Percentiles rank a stretch among this genome's conserved stretches.
Evolutionary conservation across 2,329 filamentous ascomycete genomes (phyloP).

Genomic region (Cytospora mali): DNA sequence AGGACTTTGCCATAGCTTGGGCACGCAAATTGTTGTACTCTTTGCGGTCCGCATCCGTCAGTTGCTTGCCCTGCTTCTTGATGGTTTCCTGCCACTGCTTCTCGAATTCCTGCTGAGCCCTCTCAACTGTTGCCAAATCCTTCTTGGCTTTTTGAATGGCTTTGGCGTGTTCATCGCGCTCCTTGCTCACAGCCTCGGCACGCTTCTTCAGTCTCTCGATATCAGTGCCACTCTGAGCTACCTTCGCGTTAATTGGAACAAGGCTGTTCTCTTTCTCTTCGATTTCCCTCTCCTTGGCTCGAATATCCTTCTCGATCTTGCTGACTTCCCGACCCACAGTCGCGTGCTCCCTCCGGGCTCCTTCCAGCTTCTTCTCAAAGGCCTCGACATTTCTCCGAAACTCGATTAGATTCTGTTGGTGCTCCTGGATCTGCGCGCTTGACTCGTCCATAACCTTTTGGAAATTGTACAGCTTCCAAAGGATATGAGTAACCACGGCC

Average conservation of each 20-base stretch:
- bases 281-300: slow-evolving; percentile 81
- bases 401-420: slow-evolving; percentile 94
- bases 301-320: slow-evolving; percentile 84
- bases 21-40: slow-evolving; percentile 85
- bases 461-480: slow-evolving; percentile 97
- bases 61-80: slow-evolving; percentile 81
- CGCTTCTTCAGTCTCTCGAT: slow-evolving; percentile 68
- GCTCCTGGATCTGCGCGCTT: slow-evolving; percentile 84
- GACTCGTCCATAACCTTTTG: slow-evolving; percentile 93
- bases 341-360: slow-evolving; percentile 81
- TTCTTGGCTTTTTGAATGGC: slow-evolving; percentile 76
- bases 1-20: slow-evolving; percentile 81
- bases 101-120: slow-evolving; percentile 86
- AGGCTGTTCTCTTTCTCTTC: slow-evolving; percentile 84
- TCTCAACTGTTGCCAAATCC: slow-evolving; percentile 81
- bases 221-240: slow-evolving; percentile 74
- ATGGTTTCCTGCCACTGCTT: slow-evolving; percentile 82
- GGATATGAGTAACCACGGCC: slow-evolving; percentile 87
- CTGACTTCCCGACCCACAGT: slow-evolving; percentile 74
- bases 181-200: slow-evolving; percentile 71
- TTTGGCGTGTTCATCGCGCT: slow-evolving; percentile 71
- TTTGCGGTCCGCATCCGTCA: slow-evolving; percentile 83
- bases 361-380: slow-evolving; percentile 78
- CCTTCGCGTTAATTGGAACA: slow-evolving; percentile 90
- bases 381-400: slow-evolving; percentile 84